Evolutionary conservation across 768 basidiomycete genomes (phyloP).

Genomic region (Calocybe cyanea): DNA sequence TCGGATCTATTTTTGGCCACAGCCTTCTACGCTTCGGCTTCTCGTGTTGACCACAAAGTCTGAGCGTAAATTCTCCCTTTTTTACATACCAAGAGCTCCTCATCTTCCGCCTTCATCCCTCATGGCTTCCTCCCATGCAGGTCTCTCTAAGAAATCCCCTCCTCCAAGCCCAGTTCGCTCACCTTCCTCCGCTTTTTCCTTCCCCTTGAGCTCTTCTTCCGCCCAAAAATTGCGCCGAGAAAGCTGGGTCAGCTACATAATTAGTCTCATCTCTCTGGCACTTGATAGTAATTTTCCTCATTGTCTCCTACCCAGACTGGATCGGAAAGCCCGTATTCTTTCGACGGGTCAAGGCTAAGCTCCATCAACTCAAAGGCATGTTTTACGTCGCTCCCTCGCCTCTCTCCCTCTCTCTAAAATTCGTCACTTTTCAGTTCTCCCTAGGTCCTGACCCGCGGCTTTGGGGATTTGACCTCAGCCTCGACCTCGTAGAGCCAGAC

Average conservation of each 20-base stretch:
- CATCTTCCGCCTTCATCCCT: constrained; percentile 14
- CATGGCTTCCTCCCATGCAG: constrained; percentile 29
- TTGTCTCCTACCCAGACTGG: constrained; percentile 18
- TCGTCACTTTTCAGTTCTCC: constrained; percentile 54
- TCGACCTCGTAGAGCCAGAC: constrained; percentile 57
- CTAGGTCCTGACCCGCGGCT: constrained; percentile 60
- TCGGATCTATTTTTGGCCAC: constrained; percentile 16
- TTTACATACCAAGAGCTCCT: constrained; percentile 12
- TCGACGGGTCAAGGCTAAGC: constrained; percentile 36
- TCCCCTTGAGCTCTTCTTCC: constrained; percentile 24
- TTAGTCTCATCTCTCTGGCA: not conserved
- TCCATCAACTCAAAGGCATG: constrained; percentile 44
- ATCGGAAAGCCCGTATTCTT: constrained; percentile 43
- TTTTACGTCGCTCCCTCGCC: not conserved
- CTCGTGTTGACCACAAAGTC: constrained; percentile 3
- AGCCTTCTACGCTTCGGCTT: constrained; percentile 13
- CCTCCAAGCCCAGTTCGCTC: constrained; percentile 27
- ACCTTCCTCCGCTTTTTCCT: constrained; percentile 6
- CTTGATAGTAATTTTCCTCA: not conserved
- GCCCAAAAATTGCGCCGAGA: constrained; percentile 32
- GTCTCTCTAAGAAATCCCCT: constrained; percentile 25
- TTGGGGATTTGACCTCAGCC: constrained; percentile 62
- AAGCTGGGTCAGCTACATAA: constrained; percentile 31
- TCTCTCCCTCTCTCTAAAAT: constrained; percentile 1
- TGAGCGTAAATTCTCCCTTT: too few relatives aligned